Base-by-base conservation (phyloP, 306 rosid species). In the Pachyrhizus erosus region DNA sequence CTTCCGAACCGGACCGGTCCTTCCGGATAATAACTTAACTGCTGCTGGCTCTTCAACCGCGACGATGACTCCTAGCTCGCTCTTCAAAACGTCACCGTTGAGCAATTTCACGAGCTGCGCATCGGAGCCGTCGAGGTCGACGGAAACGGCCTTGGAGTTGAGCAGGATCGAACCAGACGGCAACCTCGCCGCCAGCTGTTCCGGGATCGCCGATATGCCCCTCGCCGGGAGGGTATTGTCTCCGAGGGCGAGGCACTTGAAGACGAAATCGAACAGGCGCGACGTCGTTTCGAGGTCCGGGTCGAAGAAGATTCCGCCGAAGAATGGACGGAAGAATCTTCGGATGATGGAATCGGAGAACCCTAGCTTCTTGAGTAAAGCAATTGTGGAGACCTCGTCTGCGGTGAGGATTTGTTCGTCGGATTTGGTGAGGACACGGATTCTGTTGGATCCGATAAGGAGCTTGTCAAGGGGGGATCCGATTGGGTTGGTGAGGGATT, bases 181-280 rank as follows among this genome's bases (percentile, higher is more conserved):
- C 62, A 95, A 40, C 62, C 84, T 88, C 5, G 87, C 86, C 0
- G 91, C 93, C 18, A 95, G 81, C 65, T 93, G 98, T 27, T 89
- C 84, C 1, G 98, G 97, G 1, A 95, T 95, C 2, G 96, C 92
- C 0, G 88, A 87, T 49, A 96, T 91, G 9, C 99, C 98, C 0
- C 74, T 89, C n/a, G 91, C 88, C 42, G 98, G 99, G 13, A 96
- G 91, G n/a, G 97, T 80, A 31, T 93, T 96, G 31, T 96, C 90
- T 7, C 98, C 98, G 45, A 96, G 93, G 26, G 99, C 93, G 26
- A 96, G 97, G 54, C 98, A 89, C 76, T 92, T 93, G 90, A 96
- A 93, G 84, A 96, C 58, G 87, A 96, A 93, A 84, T 91, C 82
- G 85, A 96, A 96, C 77, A 93, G 46, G 20, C 94, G 86, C 6